Conservation (phyloP, 192 early-diverging fungal species). For the Linnemannia hyalina region DNA sequence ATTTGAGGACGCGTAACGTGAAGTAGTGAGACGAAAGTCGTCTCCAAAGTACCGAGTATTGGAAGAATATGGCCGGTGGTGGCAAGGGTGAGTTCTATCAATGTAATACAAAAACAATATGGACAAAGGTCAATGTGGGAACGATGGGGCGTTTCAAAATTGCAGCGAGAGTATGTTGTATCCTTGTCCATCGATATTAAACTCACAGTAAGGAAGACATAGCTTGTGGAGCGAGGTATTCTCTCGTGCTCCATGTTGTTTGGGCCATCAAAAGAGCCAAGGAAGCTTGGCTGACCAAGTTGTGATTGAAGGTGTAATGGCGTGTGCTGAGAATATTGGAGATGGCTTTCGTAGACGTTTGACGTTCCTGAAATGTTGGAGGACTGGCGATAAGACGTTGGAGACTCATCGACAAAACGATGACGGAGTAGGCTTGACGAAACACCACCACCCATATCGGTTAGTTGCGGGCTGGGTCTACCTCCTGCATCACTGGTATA, state of each 20-base stretch:
- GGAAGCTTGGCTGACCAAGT: not conserved
- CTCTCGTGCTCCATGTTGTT: conserved; percentile 13
- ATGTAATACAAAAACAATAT: not conserved
- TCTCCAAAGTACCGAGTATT: conserved; percentile 88
- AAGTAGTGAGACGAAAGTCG: conserved; percentile 87
- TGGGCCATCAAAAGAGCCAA: not conserved
- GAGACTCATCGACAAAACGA: not conserved
- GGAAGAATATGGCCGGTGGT: conserved; percentile 87
- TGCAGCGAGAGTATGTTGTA: not conserved
- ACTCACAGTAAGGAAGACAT: conserved; percentile 54
- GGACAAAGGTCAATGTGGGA: not conserved
- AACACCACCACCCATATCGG: not conserved
- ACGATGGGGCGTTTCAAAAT: not conserved
- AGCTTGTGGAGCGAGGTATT: conserved; percentile 52
- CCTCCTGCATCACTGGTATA: not conserved
- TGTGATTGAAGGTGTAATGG: not conserved
- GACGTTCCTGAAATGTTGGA: not conserved
- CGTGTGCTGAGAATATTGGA: not conserved
- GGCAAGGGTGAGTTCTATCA: conserved; percentile 78
- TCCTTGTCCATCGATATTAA: not conserved
- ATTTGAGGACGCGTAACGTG: conserved; percentile 77
- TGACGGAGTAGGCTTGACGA: not conserved
- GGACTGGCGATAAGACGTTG: not conserved
- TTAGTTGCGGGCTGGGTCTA: not conserved
- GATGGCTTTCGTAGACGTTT: not conserved